Evolutionary conservation across 805 yeast species (phyloP), one percentile per base, ranked within the genome.

Genomic region (Spathaspora arborariae): DNA sequence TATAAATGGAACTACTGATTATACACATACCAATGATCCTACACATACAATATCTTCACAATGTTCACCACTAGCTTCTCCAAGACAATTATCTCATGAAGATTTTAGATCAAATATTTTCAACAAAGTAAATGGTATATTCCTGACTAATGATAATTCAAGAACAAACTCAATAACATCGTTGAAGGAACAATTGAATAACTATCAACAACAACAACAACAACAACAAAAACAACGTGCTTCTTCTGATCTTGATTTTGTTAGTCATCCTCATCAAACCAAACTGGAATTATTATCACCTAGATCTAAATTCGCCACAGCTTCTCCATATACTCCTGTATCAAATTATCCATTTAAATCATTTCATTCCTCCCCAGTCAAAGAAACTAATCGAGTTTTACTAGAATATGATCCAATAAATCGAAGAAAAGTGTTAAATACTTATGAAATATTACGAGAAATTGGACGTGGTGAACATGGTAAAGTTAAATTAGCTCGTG

Each of bases 401-500:
- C 76, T 92, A 34, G 96, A 91, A 55, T 90, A 88, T 66, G 96
- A 94, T 63, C 97, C 98, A 0, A 78, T 85, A 4, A 81, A 85
- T 1, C 82, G 85, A 51, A 79, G 94, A 43, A 87, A 91, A 60
- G 81, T 85, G 30, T 74, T 94, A 51, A 94, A 94, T 66, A 82
- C 95, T 0, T 94, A 91, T 62, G 99, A 94, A 64, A 87, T 94
- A 33, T 67, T 90, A 24, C 75, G 78, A 20, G 97, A 91, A 67
- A 74, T 94, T 22, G 99, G 99, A 9, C 76, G 87, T 30, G 99
- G 99, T n/a, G 96, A 91, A 63, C 98, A 92, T 66, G 98, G 99
- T n/a, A 92, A 89, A 63, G 99, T 94, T 38, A 94, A 94, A 63
- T 74, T 94, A 16, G 99, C 96, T 0, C 79, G 79, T 49, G 92